These are phyloP conservation scores for Tylopilus cervinicoccineus DNA, from an alignment of 768 basidiomycete genomes.

Conservation along the genomic window DNA sequence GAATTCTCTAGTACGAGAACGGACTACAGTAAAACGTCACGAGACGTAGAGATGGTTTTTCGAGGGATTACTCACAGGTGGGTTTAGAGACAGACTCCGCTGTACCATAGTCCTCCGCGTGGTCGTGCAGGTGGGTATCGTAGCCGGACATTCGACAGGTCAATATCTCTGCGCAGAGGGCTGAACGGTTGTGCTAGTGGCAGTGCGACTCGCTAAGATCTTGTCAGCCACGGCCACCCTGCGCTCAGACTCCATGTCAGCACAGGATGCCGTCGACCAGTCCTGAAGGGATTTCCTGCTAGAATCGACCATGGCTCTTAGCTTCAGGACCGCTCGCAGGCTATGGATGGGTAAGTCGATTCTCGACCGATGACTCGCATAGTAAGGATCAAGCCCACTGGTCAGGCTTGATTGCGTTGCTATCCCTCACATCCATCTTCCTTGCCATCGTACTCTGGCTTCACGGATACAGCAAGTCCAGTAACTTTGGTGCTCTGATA, in stretches of 20 bases:
- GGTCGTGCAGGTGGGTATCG: not conserved
- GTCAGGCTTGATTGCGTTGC: conserved; percentile 33
- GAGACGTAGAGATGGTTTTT: not conserved
- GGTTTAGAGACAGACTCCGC: not conserved
- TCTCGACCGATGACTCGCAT: not conserved
- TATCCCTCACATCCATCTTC: conserved; percentile 33
- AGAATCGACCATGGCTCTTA: conserved; percentile 32
- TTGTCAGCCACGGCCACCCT: not conserved
- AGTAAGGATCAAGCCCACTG: not conserved
- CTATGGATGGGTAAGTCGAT: conserved; percentile 33
- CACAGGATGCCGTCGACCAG: not conserved
- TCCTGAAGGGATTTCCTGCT: not conserved
- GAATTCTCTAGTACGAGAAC: conserved; percentile 56
- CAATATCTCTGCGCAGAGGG: not conserved
- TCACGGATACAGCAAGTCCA: conserved; percentile 32
- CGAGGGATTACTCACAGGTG: conserved; percentile 14
- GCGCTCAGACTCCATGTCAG: not conserved
- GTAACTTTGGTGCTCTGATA: conserved; percentile 39
- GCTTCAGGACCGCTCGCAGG: conserved; percentile 43
- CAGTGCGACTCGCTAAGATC: conserved; percentile 5
- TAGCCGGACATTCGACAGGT: conserved; percentile 2
- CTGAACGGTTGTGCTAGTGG: conserved; percentile 10
- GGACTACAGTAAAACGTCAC: conserved; percentile 23
- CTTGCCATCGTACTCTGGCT: conserved; percentile 35
- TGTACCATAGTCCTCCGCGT: conserved; percentile 1